Evolutionary conservation across 345 rosid genomes (phyloP), one percentile per base, ranked within the genome.

Genomic region (Mangifera indica): DNA sequence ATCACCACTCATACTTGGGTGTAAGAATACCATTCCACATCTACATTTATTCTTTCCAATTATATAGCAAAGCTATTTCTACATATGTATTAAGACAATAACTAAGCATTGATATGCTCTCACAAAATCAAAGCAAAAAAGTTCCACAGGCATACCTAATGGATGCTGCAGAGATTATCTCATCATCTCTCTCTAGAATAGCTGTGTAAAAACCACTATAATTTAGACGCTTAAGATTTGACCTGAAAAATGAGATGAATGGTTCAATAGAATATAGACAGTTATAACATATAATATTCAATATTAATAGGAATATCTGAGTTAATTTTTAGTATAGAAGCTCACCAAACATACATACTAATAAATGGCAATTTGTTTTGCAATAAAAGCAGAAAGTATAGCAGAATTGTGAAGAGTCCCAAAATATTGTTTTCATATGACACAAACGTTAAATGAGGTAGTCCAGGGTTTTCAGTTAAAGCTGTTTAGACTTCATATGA

Each of bases 101-200:
- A 62, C 26, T 48, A 58, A 53, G 60, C 56, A 61, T 7, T 18
- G 11, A 71, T 20, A 15, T 71, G 55, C 59, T 4, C 55, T 26
- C 46, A 7, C 5, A 32, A 61, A 25, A 54, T 24, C 4, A 21
- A 51, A 40, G 46, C 20, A 64, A 4, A 17, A 53, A 68, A 67
- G 26, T 34, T 18, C 37, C 34, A 21, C 61, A 71, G 51, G 65
- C 63, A 58, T 76, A 92, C 99, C 99, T 87, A 72, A 95, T 89
- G 69, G 98, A 88, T 72, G 99, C 99, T 75, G 85, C 97, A 78
- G 84, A 79, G 59, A 88, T 77, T 26, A 89, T 80, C 83, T 95
- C 99, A 80, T 92, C 99, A 59, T 88, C 97, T 78, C 81, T 88
- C 81, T 92, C 99, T 71, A 95, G 80, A 84, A 91, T 82, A 58